Percentiles rank a stretch among this genome's conserved stretches.
Evolutionary conservation across 345 rosid species (phyloP).

Genomic region (Eucalyptus erythrocorys): DNA sequence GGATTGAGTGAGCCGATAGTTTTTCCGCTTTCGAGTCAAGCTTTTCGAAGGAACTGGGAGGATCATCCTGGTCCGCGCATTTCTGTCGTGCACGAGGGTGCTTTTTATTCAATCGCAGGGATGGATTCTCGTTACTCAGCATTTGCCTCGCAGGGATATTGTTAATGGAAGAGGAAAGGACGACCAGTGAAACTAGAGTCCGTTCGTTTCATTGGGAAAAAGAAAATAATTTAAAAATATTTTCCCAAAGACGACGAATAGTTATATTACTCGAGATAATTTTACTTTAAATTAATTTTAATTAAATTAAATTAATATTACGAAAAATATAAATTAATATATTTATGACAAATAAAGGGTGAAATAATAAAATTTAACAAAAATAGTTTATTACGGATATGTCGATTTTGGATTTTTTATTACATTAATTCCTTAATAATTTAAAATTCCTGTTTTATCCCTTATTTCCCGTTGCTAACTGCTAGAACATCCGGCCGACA

Average conservation of each 20-base stretch:
- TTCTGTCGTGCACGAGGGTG: background rate
- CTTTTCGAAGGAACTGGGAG: background rate
- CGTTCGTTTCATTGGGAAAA: background rate
- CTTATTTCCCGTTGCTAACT: no score
- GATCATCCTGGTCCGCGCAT: background rate
- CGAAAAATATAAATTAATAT: no score
- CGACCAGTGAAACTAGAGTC: background rate
- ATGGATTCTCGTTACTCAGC: background rate
- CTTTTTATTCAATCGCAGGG: background rate
- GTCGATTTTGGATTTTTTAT: no score
- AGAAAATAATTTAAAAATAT: no score
- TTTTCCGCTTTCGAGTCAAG: background rate
- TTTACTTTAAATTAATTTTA: no score
- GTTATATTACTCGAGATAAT: background rate
- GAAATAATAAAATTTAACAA: no score
- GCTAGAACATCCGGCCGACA: background rate
- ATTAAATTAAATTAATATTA: no score
- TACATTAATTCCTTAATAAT: no score
- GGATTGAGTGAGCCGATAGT: background rate
- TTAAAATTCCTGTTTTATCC: no score
- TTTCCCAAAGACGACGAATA: background rate
- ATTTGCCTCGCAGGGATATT: background rate
- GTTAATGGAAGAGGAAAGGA: background rate
- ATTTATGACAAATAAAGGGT: no score
- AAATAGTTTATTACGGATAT: no score